Evolutionary conservation across 176 grass and related monocot genomes (phyloP), one percentile per base, ranked within the genome.

Genomic region (Phragmites australis): DNA sequence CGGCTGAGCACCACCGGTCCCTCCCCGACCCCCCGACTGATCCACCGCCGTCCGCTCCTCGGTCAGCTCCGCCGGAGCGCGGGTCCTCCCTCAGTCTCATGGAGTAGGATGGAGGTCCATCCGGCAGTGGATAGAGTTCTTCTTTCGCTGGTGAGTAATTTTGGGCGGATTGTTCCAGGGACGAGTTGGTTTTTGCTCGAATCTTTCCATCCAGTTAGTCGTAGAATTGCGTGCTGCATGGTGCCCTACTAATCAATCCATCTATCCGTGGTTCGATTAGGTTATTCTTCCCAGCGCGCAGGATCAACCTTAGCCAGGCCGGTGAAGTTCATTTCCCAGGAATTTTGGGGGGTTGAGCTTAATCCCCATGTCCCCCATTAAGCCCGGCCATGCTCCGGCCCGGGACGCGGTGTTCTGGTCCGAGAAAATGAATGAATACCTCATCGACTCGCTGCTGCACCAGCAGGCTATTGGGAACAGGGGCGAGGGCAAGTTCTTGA

Each of bases 381-480:
- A 78, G 8, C 12, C 44, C 59, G 44, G 75, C 75, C 45, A 50
- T 77, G 10, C 26, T 65, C 47, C 58, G n/a, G 58, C 56, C 44
- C 75, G 75, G 52, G 87, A 85, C 0, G 23, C 53, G 16, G 87
- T 89, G 77, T 73, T 85, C 53, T 89, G 87, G 87, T 81, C 87
- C 11, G 70, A 85, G 1, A 52, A 46, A 65, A 89, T 89, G 87
- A 81, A 21, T 11, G 55, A 76, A 22, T 89, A 89, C 31, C 82
- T 89, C 40, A 76, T 89, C 14, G 70, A 89, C 9, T 41, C 82
- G 17, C 82, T 89, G 27, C 64, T 89, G 45, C 61, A 76, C 63
- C 76, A 89, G 77, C 70, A 89, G 56, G 82, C 65, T 8, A 41
- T 85, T 40, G 87, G 87, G 70, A 85, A 89, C 72, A 81, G 87